phyloP scores from a whole-genome alignment of 768 basidiomycete species.

The Trametes coccinea region DNA sequence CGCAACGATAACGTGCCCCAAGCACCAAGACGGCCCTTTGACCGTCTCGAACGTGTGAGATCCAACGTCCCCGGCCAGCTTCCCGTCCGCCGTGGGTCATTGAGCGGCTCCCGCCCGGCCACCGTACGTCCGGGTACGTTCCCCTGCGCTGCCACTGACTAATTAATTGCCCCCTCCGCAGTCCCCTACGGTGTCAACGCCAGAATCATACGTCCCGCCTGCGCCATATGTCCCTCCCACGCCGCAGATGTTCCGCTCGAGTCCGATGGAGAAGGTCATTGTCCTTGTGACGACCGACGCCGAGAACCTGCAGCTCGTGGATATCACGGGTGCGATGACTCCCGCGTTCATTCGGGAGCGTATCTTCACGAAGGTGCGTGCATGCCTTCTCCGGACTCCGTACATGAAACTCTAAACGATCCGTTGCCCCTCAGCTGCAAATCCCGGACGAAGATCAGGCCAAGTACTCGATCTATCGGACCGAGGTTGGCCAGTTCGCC shows the following conservation, averaged over 20 bases:
- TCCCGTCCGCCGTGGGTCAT: conserved; percentile 25
- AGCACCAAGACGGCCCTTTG: conserved; percentile 27
- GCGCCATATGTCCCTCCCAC: conserved; percentile 33
- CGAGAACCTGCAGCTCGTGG: conserved; percentile 73
- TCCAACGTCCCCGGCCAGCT: conserved; percentile 24
- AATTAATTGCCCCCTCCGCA: conserved; percentile 11
- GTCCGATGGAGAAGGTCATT: conserved; percentile 27
- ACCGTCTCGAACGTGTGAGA: conserved; percentile 27
- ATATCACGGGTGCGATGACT: conserved; percentile 64
- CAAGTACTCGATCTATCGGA: conserved; percentile 80
- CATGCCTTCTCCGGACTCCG: not conserved
- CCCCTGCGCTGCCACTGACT: not conserved
- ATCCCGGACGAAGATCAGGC: conserved; percentile 83
- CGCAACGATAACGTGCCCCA: conserved; percentile 27
- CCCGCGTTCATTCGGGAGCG: conserved; percentile 75
- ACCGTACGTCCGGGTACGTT: conserved; percentile 27
- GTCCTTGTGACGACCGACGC: conserved; percentile 66
- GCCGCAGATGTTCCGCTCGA: conserved; percentile 30
- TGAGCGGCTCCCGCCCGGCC: conserved; percentile 32
- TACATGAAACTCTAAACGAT: not conserved
- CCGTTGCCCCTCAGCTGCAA: conserved; percentile 51
- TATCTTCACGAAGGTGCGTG: conserved; percentile 73
- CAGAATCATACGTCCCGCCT: conserved; percentile 33
- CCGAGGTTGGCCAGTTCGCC: conserved; percentile 79
- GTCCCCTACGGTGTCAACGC: conserved; percentile 29